These are phyloP conservation scores for Ceratobasidium sp. DNA, from an alignment of 1,284 basidiomycete genomes.

Conservation along the genomic window DNA sequence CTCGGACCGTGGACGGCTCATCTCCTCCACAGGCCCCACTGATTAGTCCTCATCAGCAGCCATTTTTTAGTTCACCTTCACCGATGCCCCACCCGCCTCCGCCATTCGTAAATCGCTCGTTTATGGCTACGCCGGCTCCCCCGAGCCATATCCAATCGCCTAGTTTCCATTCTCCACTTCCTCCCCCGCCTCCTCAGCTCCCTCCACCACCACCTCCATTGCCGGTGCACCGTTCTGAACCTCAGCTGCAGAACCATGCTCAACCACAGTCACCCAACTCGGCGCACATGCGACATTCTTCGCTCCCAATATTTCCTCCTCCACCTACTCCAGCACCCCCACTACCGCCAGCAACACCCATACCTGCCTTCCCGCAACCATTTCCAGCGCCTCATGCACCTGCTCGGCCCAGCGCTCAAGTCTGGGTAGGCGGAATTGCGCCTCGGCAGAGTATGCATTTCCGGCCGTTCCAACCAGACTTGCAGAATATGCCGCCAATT, in stretches of 20 bases:
- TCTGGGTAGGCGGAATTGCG: conserved; percentile 26
- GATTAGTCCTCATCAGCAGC: no score
- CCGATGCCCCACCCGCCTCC: background rate
- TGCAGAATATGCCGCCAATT: conserved; percentile 34
- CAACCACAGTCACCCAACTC: background rate
- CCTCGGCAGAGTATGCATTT: background rate
- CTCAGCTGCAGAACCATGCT: background rate
- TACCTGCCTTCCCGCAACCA: conserved; percentile 17
- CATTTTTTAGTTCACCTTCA: background rate
- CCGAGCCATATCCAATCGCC: background rate
- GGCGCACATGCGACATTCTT: background rate
- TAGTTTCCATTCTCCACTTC: no score
- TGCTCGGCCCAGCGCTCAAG: background rate
- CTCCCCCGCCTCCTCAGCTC: background rate
- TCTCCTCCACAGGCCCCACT: background rate
- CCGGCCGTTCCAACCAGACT: conserved; percentile 21
- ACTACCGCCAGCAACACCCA: conserved; percentile 1
- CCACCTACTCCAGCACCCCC: background rate
- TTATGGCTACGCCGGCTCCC: conserved; percentile 8
- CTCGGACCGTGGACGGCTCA: background rate
- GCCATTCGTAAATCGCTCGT: background rate
- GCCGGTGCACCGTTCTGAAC: background rate
- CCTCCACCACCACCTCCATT: conserved; percentile 3
- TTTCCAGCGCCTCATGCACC: background rate
- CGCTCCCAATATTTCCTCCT: conserved; percentile 8